These are phyloP conservation scores for Colletotrichum salicis DNA, from an alignment of 2,329 filamentous ascomycete species.

Conservation along the genomic window DNA sequence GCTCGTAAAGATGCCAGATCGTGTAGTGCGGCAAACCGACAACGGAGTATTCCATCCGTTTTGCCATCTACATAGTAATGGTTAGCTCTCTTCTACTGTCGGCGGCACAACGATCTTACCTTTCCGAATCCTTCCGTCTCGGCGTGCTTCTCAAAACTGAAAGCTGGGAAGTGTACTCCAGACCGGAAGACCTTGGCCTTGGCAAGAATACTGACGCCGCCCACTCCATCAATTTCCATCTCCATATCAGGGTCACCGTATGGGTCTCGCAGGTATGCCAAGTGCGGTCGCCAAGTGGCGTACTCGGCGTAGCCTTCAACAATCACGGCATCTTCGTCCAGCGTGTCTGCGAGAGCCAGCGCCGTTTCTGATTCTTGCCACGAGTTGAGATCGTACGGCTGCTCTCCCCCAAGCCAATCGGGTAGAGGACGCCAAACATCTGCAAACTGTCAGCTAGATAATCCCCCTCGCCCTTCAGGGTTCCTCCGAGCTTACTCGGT, in stretches of 20 bases:
- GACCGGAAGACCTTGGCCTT: slow-evolving; percentile 96
- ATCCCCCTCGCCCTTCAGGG: too few relatives aligned
- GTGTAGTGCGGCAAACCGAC: slow-evolving; percentile 97
- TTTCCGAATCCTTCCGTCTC: slow-evolving; percentile 99
- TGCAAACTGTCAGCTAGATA: slow-evolving; percentile 50
- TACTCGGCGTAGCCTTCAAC: slow-evolving; percentile 99
- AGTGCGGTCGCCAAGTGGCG: slow-evolving; percentile 95
- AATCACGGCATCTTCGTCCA: slow-evolving; percentile 98
- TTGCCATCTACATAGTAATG: slow-evolving; percentile 79
- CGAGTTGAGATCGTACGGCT: slow-evolving; percentile 97
- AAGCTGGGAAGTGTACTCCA: slow-evolving; percentile 96
- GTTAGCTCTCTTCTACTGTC: slow-evolving; percentile 14
- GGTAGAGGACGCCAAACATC: slow-evolving; percentile 99
- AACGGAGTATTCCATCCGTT: slow-evolving; percentile 94
- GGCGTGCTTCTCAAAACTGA: slow-evolving; percentile 98
- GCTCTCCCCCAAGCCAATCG: slow-evolving; percentile 98
- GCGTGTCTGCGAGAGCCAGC: slow-evolving; percentile 88
- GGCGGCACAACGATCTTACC: slow-evolving; percentile 60
- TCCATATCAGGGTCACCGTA: slow-evolving; percentile 99
- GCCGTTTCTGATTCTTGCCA: slow-evolving; percentile 99
- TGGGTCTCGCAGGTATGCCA: slow-evolving; percentile 95
- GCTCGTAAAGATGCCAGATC: slow-evolving; percentile 99
- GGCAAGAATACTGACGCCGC: slow-evolving; percentile 95
- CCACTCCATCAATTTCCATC: slow-evolving; percentile 98
- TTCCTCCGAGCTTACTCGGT: slow-evolving; percentile 76